These are phyloP conservation scores for Sindora glabra DNA, from an alignment of 306 rosid genomes.

Conservation along the genomic window DNA sequence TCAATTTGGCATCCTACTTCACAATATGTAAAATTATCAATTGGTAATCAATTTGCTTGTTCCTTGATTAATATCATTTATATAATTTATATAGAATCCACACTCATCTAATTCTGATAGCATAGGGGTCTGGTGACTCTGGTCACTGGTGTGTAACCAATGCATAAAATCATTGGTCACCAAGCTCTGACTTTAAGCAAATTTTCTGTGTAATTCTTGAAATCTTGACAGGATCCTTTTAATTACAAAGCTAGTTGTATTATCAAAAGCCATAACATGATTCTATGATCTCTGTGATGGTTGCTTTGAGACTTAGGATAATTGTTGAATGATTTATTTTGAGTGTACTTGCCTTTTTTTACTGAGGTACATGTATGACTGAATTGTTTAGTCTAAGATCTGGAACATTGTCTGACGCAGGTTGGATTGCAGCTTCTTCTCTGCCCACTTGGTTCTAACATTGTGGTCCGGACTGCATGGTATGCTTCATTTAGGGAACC, in stretches of 20 bases:
- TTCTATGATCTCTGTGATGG: neutral
- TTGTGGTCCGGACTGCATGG: slow-evolving; percentile 43
- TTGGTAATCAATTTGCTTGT: no score
- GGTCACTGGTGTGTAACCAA: no score
- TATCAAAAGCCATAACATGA: neutral
- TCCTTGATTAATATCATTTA: no score
- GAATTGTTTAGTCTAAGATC: neutral
- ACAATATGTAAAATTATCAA: no score
- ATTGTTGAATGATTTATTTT: neutral
- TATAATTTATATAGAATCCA: no score
- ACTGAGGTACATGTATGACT: neutral
- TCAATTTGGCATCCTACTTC: neutral
- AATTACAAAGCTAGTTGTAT: no score
- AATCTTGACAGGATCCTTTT: no score
- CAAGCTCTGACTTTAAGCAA: no score
- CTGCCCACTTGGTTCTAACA: slow-evolving; percentile 27
- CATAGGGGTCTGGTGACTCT: no score
- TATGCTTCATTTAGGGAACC: neutral
- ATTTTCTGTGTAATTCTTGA: no score
- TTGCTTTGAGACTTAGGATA: neutral
- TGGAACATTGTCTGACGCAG: slow-evolving; percentile 12
- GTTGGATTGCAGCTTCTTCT: slow-evolving; percentile 39
- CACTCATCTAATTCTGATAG: no score
- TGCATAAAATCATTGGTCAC: no score
- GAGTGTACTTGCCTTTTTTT: neutral